These are phyloP conservation scores for Barbatosphaeria neglecta DNA, from an alignment of 495 filamentous ascomycete genomes.

Conservation along the genomic window DNA sequence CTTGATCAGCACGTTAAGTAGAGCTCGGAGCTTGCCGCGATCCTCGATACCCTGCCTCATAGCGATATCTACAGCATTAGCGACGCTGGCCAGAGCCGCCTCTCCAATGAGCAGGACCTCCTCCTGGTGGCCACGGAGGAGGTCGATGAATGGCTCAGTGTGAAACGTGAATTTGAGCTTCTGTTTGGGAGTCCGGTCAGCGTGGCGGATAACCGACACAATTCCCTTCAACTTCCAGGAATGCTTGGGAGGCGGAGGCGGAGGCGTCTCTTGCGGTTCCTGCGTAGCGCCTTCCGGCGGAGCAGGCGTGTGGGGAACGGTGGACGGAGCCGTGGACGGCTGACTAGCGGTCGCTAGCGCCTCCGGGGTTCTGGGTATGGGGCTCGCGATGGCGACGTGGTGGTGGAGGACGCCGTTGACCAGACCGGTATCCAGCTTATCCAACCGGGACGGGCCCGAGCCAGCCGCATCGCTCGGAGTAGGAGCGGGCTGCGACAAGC, in stretches of 20 bases:
- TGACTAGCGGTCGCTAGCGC: conserved; percentile 6
- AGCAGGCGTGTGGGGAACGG: conserved; percentile 29
- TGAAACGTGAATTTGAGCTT: conserved; percentile 99
- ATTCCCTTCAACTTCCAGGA: conserved; percentile 98
- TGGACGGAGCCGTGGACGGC: conserved; percentile 29
- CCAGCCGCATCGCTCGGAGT: neutral
- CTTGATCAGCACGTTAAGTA: conserved; percentile 76
- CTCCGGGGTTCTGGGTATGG: conserved; percentile 20
- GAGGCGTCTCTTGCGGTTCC: conserved; percentile 29
- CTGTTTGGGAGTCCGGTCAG: conserved; percentile 94
- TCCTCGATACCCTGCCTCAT: conserved; percentile 72
- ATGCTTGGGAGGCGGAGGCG: conserved; percentile 82
- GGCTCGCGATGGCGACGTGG: conserved; percentile 18
- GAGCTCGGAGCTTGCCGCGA: conserved; percentile 65
- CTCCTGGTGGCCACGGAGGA: conserved; percentile 88
- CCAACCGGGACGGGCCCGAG: neutral
- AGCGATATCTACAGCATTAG: conserved; percentile 70
- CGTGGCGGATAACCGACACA: conserved; percentile 90
- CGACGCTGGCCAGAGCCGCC: conserved; percentile 78
- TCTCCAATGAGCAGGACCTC: conserved; percentile 91
- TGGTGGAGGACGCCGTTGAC: conserved; percentile 14
- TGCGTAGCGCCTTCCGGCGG: conserved; percentile 9
- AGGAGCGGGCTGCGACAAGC: neutral
- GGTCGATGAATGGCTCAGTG: conserved; percentile 85
- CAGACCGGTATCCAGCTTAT: conserved; percentile 11